Evolutionary conservation across 306 rosid species (phyloP).

Genomic region (Phaseolus lunatus): DNA sequence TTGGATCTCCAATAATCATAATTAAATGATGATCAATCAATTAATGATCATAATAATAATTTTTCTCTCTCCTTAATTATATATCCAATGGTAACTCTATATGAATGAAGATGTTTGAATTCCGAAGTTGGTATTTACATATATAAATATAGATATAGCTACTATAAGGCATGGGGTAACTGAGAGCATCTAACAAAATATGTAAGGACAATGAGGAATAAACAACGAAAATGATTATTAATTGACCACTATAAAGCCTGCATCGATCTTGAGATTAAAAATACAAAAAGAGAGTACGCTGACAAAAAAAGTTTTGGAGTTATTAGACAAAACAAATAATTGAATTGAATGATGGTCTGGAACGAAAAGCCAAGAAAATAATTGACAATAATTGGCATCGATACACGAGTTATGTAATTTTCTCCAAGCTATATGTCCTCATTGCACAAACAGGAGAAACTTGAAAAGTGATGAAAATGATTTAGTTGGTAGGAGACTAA

Average conservation of each 20-base stretch:
- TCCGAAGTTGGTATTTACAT: too few species aligned
- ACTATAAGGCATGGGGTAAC: slow-evolving; percentile 17
- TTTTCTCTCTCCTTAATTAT: too few species aligned
- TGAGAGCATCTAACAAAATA: slow-evolving; percentile 42
- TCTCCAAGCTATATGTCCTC: slow-evolving; percentile 22
- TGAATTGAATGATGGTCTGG: slow-evolving; percentile 56
- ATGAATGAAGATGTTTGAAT: too few species aligned
- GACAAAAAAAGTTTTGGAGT: slow-evolving; percentile 55
- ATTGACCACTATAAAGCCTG: slow-evolving; percentile 55
- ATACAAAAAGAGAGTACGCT: slow-evolving; percentile 33
- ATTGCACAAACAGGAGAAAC: slow-evolving; percentile 45
- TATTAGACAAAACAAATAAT: slow-evolving; percentile 54
- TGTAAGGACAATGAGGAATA: slow-evolving; percentile 48
- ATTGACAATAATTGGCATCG: slow-evolving; percentile 58
- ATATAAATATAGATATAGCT: not conserved
- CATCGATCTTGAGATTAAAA: slow-evolving; percentile 49
- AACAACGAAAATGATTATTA: slow-evolving; percentile 47
- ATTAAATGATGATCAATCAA: not conserved
- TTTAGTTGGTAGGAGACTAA: slow-evolving; percentile 52
- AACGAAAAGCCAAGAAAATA: slow-evolving; percentile 49
- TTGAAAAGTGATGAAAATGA: slow-evolving; percentile 46
- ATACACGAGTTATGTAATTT: slow-evolving; percentile 15
- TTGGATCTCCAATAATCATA: too few species aligned
- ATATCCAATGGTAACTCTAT: too few species aligned
- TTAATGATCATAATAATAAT: not conserved